Evolutionary conservation across 2,329 filamentous ascomycete genomes (phyloP).

Genomic region (Furcasterigmium furcatum): DNA sequence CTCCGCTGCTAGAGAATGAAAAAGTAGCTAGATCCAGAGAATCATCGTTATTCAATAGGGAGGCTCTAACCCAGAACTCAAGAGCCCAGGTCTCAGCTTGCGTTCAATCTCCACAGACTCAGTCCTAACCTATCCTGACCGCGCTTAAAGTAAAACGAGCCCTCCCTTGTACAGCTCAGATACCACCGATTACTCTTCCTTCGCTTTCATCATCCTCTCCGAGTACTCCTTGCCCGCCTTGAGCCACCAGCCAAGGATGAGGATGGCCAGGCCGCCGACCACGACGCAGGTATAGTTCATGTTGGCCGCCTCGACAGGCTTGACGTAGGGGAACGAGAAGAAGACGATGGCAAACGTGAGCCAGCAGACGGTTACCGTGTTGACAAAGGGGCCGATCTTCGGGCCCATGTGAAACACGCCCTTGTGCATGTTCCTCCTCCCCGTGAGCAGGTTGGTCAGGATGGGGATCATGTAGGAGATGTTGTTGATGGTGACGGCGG

Average conservation of each 20-base stretch:
- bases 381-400: constrained; percentile 26
- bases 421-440: constrained; percentile 32
- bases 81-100: no score
- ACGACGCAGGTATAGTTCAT: constrained; percentile 49
- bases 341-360: constrained; percentile 37
- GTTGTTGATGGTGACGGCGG: constrained; percentile 38
- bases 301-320: constrained; percentile 31
- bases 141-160: no score
- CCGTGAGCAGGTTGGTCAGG: constrained; percentile 35
- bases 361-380: constrained; percentile 31
- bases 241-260: constrained; percentile 39
- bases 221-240: constrained; percentile 34
- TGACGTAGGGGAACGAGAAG: constrained; percentile 39
- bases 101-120: no score
- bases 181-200: constrained; percentile 16
- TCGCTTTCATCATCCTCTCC: constrained; percentile 29
- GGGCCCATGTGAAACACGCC: constrained; percentile 33
- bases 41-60: no score
- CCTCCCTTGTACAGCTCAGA: not conserved
- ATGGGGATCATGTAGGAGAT: constrained; percentile 43
- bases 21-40: no score
- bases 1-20: no score
- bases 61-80: no score
- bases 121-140: no score
- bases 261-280: constrained; percentile 31